Conservation (phyloP, 2,329 filamentous ascomycete genomes). For the Fusarium subtropicale region DNA sequence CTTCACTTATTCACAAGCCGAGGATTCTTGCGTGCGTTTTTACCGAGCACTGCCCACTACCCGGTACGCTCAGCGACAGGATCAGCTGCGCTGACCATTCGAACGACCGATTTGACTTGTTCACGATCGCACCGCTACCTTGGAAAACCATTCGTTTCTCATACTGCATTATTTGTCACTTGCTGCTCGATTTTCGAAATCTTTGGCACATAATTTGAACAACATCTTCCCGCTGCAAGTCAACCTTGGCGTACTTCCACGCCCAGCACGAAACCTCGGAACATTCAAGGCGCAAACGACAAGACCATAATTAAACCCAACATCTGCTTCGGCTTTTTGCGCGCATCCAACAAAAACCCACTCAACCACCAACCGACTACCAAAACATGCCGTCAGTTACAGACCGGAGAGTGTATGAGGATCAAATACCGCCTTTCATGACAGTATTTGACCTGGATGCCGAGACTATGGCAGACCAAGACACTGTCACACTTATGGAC, state of each 20-base stretch:
- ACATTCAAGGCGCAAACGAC: slow-evolving; percentile 6
- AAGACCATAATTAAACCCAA: slow-evolving; percentile 11
- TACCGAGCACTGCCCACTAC: slow-evolving; percentile 31
- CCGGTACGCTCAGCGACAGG: slow-evolving; percentile 40
- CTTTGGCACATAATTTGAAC: slow-evolving; percentile 39
- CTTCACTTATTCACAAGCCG: slow-evolving; percentile 25
- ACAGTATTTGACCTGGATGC: slow-evolving; percentile 76
- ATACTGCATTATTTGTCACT: slow-evolving; percentile 16
- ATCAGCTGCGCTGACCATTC: slow-evolving; percentile 49
- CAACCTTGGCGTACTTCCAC: slow-evolving; percentile 27
- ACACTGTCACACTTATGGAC: slow-evolving; percentile 66
- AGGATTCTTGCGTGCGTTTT: slow-evolving; percentile 25
- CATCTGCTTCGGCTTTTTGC: slow-evolving; percentile 1
- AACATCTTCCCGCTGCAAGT: slow-evolving; percentile 40
- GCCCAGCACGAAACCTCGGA: slow-evolving; percentile 16
- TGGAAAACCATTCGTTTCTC: slow-evolving; percentile 43
- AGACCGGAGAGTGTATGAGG: slow-evolving; percentile 71
- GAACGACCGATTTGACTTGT: slow-evolving; percentile 40
- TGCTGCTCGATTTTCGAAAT: slow-evolving; percentile 28
- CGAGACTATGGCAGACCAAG: slow-evolving; percentile 65
- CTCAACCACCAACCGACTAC: slow-evolving; percentile 9
- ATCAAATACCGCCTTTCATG: slow-evolving; percentile 81
- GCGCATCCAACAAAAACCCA: slow-evolving; percentile 9
- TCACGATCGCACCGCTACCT: slow-evolving; percentile 36
- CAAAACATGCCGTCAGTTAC: slow-evolving; percentile 71